Evolutionary conservation across 306 rosid species (phyloP), one percentile per base, ranked within the genome.

Genomic region (Notholithocarpus densiflorus): DNA sequence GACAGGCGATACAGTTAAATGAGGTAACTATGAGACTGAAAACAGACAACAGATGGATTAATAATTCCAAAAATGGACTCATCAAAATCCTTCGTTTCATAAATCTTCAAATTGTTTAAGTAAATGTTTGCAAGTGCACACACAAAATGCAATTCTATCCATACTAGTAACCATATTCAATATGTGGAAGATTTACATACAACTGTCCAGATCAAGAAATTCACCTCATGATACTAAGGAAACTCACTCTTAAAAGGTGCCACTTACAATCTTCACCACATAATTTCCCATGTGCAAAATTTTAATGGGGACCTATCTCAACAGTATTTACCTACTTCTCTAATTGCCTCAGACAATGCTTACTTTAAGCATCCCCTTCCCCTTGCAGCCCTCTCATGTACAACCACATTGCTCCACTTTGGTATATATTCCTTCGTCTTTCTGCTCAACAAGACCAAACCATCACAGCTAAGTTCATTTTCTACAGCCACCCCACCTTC

Each of bases 11-110:
- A 73, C 5, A 45, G 56, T 31, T 61, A 51, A 71, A 73, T 75
- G 70, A 83, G 75, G 64, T 78, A 84, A 61, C 75, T 65, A 77
- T 43, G 13, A 56, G 6, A 27, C 32, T 2, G 43, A 31, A 65
- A 13, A 29, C 12, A 20, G 27, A 43, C 2, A 15, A 78, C 11
- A 71, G 5, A 70, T 11, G 40, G 69, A 48, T 18, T 56, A 75
- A 73, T 74, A 55, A 55, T 55, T 59, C 52, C 77, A 77, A 77
- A 53, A 29, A 62, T 40, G 19, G 9, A 26, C 7, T 5, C 40
- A 62, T 62, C 69, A 62, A 62, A 19, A 27, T 26, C n/a, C 68
- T 17, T n/a, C 37, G 19, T 14, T 62, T 29, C 8, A 19, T 65
- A 65, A 40, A 6, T 31, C 32, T 1, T 65, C 71, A 65, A 31